Percentiles rank a stretch among this genome's conserved stretches.
Conservation (phyloP, 305 asterid genomes). For the Fraxinus baroniana region DNA sequence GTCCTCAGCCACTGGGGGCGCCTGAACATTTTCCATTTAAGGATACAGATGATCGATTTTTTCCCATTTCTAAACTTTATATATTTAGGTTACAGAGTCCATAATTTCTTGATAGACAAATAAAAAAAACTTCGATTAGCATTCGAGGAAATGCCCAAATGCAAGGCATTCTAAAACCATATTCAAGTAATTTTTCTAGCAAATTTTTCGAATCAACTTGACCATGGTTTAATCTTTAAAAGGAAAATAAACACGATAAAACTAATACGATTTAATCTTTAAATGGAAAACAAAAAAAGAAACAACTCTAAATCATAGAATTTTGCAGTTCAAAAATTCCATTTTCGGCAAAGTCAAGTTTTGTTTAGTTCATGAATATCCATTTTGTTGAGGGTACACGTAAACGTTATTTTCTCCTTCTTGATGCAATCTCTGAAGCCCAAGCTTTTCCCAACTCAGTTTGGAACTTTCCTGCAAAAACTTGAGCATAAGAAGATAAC, state of each 20-base stretch:
- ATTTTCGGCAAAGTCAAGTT: not conserved
- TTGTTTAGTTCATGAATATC: not conserved
- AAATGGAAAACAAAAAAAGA: not conserved
- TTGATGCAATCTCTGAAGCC: slow-evolving; percentile 82
- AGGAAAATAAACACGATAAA: not conserved
- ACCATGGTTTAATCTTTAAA: not conserved
- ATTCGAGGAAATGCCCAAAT: not conserved
- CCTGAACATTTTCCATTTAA: not conserved
- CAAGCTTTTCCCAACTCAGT: slow-evolving; percentile 89
- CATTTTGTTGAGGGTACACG: not conserved
- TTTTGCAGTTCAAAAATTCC: not conserved
- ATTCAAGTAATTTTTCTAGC: not conserved
- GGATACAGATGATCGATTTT: not conserved
- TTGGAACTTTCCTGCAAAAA: slow-evolving; percentile 78
- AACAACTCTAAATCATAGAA: not conserved
- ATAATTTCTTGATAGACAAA: not conserved
- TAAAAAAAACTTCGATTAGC: not conserved
- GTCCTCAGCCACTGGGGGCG: not conserved
- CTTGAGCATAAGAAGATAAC: not conserved
- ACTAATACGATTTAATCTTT: not conserved
- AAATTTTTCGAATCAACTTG: not conserved
- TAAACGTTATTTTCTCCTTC: slow-evolving; percentile 45
- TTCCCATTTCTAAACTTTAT: not conserved
- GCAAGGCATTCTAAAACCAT: not conserved
- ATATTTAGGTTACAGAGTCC: not conserved